Evolutionary conservation across 1,284 basidiomycete genomes (phyloP), one percentile per base, ranked within the genome.

Genomic region (Pisolithus thermaeus): DNA sequence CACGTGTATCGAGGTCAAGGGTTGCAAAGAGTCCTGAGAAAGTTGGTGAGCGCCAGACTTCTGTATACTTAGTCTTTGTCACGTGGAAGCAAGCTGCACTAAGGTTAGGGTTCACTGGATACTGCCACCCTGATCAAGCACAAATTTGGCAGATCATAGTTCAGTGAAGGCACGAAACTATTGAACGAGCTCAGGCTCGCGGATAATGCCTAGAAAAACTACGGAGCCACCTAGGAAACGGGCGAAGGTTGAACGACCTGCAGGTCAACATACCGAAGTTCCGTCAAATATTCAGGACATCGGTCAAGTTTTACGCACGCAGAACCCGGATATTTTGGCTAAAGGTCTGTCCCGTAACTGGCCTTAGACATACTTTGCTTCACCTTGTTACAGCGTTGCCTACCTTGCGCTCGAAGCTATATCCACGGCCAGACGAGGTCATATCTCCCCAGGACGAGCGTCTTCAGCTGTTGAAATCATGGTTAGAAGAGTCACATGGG

Each of bases 401-500:
- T 28, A 64, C 71, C 20, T 56, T 84, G 47, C 68, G 67, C 27
- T 67, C 63, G 49, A 64, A 61, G 43, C 9, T 73, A 1, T 61
- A 55, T 20, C 3, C 62, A 12, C 60, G 58, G 35, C 38, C 53
- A 2, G 54, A 56, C 23, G 73, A 73, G 36, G 32, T 12, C 1
- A 35, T 68, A 16, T 7, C 59, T 12, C 57, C 78, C 0, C 71
- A 80, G 27, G 88, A 90, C 62, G 70, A 73, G 25, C 74, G 87
- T 30, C 63, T 90, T 11, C 49, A 74, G 2, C 70, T 90, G 3
- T 76, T 73, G 0, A 78, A 79, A 54, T 64, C 72, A 48, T 91
- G 84, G 84, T 62, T 90, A 52, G 77, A 78, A 32, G 64, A 60
- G 6, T 75, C 73, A 23, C 73, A 80, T 0, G 79, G 76, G 3